Percentiles rank a stretch among this genome's conserved stretches.
Evolutionary conservation across 108 stramenopile genomes (phyloP).

Genomic region (Skeletonema tropicum): DNA sequence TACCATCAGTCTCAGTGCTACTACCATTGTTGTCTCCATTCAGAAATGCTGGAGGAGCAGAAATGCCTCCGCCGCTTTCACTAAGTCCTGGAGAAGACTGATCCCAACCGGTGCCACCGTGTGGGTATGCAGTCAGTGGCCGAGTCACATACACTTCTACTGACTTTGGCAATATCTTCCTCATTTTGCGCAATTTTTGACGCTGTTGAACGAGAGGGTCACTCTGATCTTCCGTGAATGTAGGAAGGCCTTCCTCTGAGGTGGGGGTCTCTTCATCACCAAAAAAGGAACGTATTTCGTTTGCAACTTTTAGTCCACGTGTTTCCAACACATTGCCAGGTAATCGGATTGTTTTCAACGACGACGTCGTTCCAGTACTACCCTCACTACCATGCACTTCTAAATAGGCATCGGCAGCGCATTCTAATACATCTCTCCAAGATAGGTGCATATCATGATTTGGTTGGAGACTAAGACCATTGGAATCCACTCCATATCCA

Average conservation of each 20-base stretch:
- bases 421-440: conserved; percentile 58
- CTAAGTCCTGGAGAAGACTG: conserved; percentile 58
- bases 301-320: conserved; percentile 65
- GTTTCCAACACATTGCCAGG: conserved; percentile 82
- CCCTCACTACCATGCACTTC: conserved; percentile 25
- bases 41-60: conserved; percentile 15
- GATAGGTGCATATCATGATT: conserved; percentile 65
- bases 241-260: conserved; percentile 16
- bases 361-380: conserved; percentile 26
- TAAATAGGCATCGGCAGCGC: conserved; percentile 49
- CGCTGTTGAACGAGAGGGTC: conserved; percentile 15
- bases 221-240: conserved; percentile 10
- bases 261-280: conserved; percentile 3
- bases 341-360: conserved; percentile 70
- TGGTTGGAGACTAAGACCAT: conserved; percentile 72
- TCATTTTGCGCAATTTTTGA: conserved; percentile 17
- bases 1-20: conserved; percentile 21
- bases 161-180: conserved; percentile 19
- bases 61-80: conserved; percentile 33
- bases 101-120: conserved; percentile 59
- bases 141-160: conserved; percentile 66
- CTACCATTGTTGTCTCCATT: background rate
- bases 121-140: conserved; percentile 80
- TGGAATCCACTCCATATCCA: conserved; percentile 77
- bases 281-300: conserved; percentile 53